A percentile compares a stretch with the other conserved stretches of the same genome.
Conservation (phyloP, 2,329 filamentous ascomycete species). For the Fusarium armeniacum region DNA sequence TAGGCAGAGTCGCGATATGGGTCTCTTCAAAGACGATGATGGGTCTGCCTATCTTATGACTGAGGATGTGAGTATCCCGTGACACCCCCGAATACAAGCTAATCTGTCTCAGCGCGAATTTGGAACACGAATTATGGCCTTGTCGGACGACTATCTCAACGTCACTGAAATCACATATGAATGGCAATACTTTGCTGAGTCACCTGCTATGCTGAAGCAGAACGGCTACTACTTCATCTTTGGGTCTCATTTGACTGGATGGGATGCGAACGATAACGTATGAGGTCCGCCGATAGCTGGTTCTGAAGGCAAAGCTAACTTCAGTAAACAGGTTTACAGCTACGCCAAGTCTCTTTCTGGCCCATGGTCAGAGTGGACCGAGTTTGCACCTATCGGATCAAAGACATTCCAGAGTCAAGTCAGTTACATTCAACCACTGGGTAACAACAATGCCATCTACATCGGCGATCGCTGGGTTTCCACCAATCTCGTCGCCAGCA, state of each 20-base stretch:
- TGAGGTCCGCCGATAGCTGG: not conserved
- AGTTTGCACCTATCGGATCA: conserved; percentile 69
- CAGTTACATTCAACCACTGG: conserved; percentile 66
- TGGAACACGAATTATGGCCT: conserved; percentile 69
- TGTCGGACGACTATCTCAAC: conserved; percentile 69
- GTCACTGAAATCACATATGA: conserved; percentile 64
- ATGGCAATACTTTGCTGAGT: conserved; percentile 69
- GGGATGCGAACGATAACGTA: conserved; percentile 74
- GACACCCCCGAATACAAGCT: not conserved
- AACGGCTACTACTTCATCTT: conserved; percentile 75
- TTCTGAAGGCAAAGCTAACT: too few species aligned
- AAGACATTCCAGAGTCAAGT: conserved; percentile 73
- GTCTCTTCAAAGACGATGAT: conserved; percentile 73
- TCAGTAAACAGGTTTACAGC: conserved; percentile 66
- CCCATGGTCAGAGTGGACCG: conserved; percentile 72
- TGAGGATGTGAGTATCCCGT: conserved; percentile 65
- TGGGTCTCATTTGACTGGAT: conserved; percentile 69
- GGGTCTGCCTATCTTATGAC: conserved; percentile 72
- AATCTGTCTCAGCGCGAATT: conserved; percentile 61
- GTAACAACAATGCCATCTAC: conserved; percentile 64
- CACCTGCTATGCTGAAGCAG: conserved; percentile 73
- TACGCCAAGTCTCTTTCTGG: conserved; percentile 69
- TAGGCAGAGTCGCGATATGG: conserved; percentile 67
- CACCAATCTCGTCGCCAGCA: conserved; percentile 70
- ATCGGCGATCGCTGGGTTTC: conserved; percentile 77